These are phyloP conservation scores for Fusarium cyanostomum DNA, from an alignment of 2,329 filamentous ascomycete species.

Conservation along the genomic window DNA sequence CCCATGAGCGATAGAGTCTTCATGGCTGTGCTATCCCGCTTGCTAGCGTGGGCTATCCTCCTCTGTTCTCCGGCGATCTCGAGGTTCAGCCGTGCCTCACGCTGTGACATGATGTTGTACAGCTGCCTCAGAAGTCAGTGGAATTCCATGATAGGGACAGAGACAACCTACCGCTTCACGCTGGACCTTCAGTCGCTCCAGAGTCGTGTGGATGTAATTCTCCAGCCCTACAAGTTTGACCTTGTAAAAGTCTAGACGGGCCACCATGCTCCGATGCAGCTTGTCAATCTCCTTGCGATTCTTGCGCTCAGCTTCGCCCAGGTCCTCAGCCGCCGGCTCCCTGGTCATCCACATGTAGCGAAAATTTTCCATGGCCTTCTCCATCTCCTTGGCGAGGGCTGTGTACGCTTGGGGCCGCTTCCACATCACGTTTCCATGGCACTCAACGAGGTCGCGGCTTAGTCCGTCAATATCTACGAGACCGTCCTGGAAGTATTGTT, in stretches of 20 bases:
- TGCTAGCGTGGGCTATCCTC: constrained; percentile 67
- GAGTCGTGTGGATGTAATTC: constrained; percentile 69
- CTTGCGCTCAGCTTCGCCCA: constrained; percentile 41
- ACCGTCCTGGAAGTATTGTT: constrained; percentile 63
- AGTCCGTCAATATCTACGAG: constrained; percentile 67
- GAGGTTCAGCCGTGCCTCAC: constrained; percentile 70
- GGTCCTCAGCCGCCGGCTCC: constrained; percentile 24
- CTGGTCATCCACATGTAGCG: constrained; percentile 39
- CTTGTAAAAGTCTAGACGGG: constrained; percentile 67
- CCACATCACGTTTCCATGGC: constrained; percentile 70
- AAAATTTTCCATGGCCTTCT: constrained; percentile 58
- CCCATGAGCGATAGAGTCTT: constrained; percentile 72
- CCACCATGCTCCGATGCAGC: constrained; percentile 62
- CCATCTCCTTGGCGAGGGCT: constrained; percentile 61
- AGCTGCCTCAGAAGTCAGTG: constrained; percentile 53
- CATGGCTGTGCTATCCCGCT: constrained; percentile 71
- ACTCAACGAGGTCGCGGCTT: constrained; percentile 70
- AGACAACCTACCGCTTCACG: constrained; percentile 61
- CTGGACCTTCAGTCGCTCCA: constrained; percentile 69
- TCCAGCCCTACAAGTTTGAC: constrained; percentile 69
- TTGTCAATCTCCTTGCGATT: constrained; percentile 51
- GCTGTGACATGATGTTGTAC: constrained; percentile 73
- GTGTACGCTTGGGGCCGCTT: constrained; percentile 70
- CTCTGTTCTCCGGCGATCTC: constrained; percentile 70
- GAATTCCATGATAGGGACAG: constrained; percentile 12